phyloP scores from a whole-genome alignment of 805 yeast species.

The Teunomyces lycoperdinae region DNA sequence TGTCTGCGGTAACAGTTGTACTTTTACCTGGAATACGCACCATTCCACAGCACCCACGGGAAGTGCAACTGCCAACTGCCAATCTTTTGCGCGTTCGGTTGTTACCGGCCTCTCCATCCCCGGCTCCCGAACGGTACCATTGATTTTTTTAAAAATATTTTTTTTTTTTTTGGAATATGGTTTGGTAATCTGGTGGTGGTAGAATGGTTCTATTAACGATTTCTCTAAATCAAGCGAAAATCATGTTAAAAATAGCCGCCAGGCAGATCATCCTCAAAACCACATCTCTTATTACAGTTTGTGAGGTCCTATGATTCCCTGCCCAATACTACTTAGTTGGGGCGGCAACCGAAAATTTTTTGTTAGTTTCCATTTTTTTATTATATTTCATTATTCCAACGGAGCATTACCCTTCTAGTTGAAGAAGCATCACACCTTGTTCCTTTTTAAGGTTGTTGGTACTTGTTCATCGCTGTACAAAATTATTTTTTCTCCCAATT shows the following conservation, averaged over 20 bases:
- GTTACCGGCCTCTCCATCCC: neutral
- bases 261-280: neutral
- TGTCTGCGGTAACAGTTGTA: neutral
- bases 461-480: neutral
- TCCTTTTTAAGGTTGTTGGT: neutral
- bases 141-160: neutral
- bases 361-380: neutral
- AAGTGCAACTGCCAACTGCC: neutral
- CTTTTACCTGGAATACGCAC: neutral
- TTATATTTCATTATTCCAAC: neutral
- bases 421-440: neutral
- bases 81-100: neutral
- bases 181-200: neutral
- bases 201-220: neutral
- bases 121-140: neutral
- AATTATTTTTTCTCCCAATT: neutral
- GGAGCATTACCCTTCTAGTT: neutral
- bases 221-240: neutral
- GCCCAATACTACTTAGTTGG: no score
- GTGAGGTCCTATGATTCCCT: no score
- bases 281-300: neutral
- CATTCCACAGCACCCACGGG: neutral
- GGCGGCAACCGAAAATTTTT: no score
- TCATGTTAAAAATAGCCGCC: neutral
- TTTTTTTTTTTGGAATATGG: neutral